Base-by-base conservation (phyloP, 1,284 basidiomycete genomes). In the Ceratobasidium sp. region DNA sequence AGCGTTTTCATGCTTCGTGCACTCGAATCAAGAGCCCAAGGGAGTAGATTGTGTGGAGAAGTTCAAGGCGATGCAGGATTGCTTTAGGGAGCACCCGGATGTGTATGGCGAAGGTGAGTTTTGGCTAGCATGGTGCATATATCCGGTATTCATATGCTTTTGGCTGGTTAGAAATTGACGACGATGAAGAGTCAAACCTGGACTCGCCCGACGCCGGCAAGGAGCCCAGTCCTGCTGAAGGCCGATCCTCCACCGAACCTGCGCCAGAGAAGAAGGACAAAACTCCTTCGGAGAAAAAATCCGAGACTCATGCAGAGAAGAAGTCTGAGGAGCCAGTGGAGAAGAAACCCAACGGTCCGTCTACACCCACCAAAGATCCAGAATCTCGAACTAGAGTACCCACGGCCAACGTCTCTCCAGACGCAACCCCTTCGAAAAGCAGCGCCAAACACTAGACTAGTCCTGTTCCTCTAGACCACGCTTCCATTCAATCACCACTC, bases 61-160 rank as follows among this genome's bases (percentile, higher is more conserved):
- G 82, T 99, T 99, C 85, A 92, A 95, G 82, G 87, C 82, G 20
- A 99, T 99, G 96, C 96, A 99, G 80, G 90, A 92, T 73, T 99
- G 96, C 84, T 99, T 99, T 85, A 87, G 94, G 75, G 88, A 88
- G 74, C 93, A 99, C 79, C 97, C 96, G 0, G 96, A 98, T 38
- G 84, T 94, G 38, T 99, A 99, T 78, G 94, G 90, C 31, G 93
- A 95, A 76, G 96, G 94, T 94, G 76, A 77, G 81, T 40, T 13
- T 2, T 13, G 20, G 40, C 20, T 25, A 25, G 1, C 10, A 3
- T 35, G 0, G n/a, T 54, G 50, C 40, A 47, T 47, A 47, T 47
- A 47, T n/a, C n/a, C n/a, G n/a, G 57, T 45, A 60, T 67, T 67
- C 40, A 67, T 42, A 12, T 22, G 2, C 7, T 13, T 42, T 13